Evolutionary conservation across 768 basidiomycete genomes (phyloP).

Genomic region (Psilocybe subaeruginosa): DNA sequence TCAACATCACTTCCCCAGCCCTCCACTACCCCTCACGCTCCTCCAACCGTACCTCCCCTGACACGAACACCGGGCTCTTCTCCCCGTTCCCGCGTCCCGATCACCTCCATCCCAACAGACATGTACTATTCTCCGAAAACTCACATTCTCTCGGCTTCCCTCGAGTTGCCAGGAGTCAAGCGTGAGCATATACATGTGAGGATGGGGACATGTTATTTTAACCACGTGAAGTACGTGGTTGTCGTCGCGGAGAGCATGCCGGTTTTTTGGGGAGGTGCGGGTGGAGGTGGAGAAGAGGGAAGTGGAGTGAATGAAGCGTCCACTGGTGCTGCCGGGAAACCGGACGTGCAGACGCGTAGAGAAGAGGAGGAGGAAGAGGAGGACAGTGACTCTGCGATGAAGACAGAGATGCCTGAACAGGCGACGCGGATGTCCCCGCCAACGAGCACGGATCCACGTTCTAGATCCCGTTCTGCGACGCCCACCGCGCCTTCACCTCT

Average conservation of each 20-base stretch:
- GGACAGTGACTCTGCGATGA: neutral
- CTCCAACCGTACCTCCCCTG: neutral
- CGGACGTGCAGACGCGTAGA: neutral
- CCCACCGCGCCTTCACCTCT: too few species aligned
- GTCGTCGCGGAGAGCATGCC: conserved; percentile 51
- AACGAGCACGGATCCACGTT: neutral
- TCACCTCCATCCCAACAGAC: conserved; percentile 54
- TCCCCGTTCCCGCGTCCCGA: neutral
- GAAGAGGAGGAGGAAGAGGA: conserved; percentile 12
- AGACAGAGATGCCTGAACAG: neutral
- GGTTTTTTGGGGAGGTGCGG: conserved; percentile 30
- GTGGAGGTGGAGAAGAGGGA: neutral
- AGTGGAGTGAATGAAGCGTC: neutral
- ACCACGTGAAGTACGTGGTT: conserved; percentile 48
- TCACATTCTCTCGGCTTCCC: conserved; percentile 55
- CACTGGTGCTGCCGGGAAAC: neutral
- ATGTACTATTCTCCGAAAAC: conserved; percentile 56
- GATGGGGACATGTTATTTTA: conserved; percentile 63
- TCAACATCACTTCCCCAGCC: neutral
- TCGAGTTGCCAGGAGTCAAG: conserved; percentile 73
- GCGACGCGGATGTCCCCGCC: neutral
- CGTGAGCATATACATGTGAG: conserved; percentile 59
- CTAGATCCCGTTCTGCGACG: neutral
- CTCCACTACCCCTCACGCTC: neutral
- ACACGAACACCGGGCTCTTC: neutral